phyloP scores from a whole-genome alignment of 352 stramenopile genomes.

The Lagenidium giganteum region DNA sequence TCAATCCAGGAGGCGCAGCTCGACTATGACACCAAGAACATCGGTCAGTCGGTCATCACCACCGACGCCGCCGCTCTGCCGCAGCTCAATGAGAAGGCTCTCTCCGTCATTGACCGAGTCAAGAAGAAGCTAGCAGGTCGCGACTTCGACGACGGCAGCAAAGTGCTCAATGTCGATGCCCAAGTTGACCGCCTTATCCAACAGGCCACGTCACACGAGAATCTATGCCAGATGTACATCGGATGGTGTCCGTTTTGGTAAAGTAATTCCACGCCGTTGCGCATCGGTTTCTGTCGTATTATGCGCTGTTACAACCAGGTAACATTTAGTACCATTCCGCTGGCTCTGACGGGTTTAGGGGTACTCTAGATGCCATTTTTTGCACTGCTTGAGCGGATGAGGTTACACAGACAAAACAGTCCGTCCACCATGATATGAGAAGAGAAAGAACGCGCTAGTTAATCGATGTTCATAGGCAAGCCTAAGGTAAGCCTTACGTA shows the following conservation, averaged over 20 bases:
- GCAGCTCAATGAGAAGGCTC: slow-evolving; percentile 86
- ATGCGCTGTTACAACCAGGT: too few species aligned
- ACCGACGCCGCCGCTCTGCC: slow-evolving; percentile 65
- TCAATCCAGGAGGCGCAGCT: slow-evolving; percentile 57
- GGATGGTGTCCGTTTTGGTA: slow-evolving; percentile 96
- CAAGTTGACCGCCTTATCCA: slow-evolving; percentile 99
- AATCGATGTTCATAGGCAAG: too few species aligned
- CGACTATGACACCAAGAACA: slow-evolving; percentile 48
- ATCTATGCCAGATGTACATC: slow-evolving; percentile 99
- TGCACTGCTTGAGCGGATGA: too few species aligned
- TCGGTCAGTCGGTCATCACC: slow-evolving; percentile 48
- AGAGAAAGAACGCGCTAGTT: too few species aligned
- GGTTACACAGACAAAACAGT: too few species aligned
- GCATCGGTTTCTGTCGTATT: too few species aligned
- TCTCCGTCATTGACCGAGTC: slow-evolving; percentile 97
- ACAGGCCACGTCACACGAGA: slow-evolving; percentile 98
- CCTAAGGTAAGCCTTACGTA: too few species aligned
- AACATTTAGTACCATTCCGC: too few species aligned
- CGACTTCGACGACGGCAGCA: slow-evolving; percentile 93
- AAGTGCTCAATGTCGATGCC: slow-evolving; percentile 71
- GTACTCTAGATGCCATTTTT: too few species aligned
- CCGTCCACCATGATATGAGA: too few species aligned
- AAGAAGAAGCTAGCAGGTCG: slow-evolving; percentile 99
- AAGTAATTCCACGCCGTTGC: too few species aligned
- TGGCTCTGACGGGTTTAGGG: too few species aligned